These are phyloP conservation scores for Penicillium fimorum DNA, from an alignment of 495 filamentous ascomycete species.

Conservation along the genomic window DNA sequence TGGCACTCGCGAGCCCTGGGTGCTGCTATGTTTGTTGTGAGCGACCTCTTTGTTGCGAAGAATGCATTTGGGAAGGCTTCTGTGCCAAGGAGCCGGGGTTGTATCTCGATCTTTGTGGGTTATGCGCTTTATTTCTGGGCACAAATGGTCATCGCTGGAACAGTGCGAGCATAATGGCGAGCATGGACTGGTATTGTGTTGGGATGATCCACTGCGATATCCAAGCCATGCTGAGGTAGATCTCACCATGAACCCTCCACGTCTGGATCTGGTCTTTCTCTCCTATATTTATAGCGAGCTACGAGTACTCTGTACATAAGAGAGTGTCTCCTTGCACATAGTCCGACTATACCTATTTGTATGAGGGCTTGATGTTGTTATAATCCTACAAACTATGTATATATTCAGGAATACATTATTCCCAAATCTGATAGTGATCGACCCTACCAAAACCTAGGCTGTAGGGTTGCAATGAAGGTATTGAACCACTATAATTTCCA, in stretches of 20 bases:
- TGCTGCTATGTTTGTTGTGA: conserved; percentile 18
- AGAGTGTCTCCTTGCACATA: background rate
- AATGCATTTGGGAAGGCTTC: conserved; percentile 15
- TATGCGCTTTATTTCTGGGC: conserved; percentile 20
- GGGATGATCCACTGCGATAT: background rate
- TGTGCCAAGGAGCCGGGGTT: background rate
- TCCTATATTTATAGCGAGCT: background rate
- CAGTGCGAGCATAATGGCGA: conserved; percentile 7
- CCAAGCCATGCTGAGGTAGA: background rate
- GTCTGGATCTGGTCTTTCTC: background rate
- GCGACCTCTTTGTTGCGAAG: conserved; percentile 19
- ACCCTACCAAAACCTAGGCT: too few species aligned
- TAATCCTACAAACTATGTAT: too few species aligned
- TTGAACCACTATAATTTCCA: too few species aligned
- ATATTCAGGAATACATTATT: too few species aligned
- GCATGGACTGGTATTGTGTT: background rate
- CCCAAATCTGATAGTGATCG: too few species aligned
- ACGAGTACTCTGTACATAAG: background rate
- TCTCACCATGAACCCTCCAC: too few species aligned
- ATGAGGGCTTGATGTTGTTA: too few species aligned
- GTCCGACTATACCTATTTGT: too few species aligned
- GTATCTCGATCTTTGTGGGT: conserved; percentile 6
- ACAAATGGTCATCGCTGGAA: conserved; percentile 17
- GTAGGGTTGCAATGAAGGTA: too few species aligned
- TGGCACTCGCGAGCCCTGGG: conserved; percentile 13